A percentile compares a stretch with the other conserved stretches of the same genome.
Conservation (phyloP, 1,284 basidiomycete genomes). For the Ceratobasidium sp. region DNA sequence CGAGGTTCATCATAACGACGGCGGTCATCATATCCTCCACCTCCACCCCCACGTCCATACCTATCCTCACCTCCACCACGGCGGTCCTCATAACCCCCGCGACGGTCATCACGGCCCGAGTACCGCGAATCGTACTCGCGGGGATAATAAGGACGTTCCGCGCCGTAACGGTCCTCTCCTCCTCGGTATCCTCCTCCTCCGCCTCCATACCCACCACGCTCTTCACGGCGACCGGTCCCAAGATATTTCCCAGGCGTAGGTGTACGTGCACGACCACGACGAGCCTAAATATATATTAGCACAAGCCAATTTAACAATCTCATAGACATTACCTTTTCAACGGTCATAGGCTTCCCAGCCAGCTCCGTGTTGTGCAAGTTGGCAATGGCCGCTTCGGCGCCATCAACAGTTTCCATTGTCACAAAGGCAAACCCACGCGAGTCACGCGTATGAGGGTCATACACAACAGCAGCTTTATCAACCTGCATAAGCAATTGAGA, state of each 20-base stretch:
- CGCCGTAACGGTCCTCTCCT: slow-evolving; percentile 55
- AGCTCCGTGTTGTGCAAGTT: slow-evolving; percentile 85
- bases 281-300: slow-evolving; percentile 67
- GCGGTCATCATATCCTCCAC: slow-evolving; percentile 56
- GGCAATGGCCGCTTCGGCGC: slow-evolving; percentile 90
- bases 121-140: slow-evolving; percentile 84
- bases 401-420: slow-evolving; percentile 89
- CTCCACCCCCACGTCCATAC: slow-evolving; percentile 52
- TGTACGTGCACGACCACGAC: slow-evolving; percentile 91
- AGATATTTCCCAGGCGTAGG: slow-evolving; percentile 96
- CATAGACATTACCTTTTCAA: slow-evolving; percentile 78
- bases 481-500: slow-evolving; percentile 60
- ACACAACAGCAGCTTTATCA: slow-evolving; percentile 92
- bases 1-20: slow-evolving; percentile 54
- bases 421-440: slow-evolving; percentile 97
- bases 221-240: slow-evolving; percentile 84
- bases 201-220: slow-evolving; percentile 50
- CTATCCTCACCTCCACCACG: slow-evolving; percentile 50
- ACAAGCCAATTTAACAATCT: no score
- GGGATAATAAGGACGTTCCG: slow-evolving; percentile 80
- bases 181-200: not conserved
- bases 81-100: slow-evolving; percentile 49
- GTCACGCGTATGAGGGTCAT: slow-evolving; percentile 95
- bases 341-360: slow-evolving; percentile 84
- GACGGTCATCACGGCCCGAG: slow-evolving; percentile 61